Percentiles rank a stretch among this genome's conserved stretches.
Evolutionary conservation across 2,329 filamentous ascomycete species (phyloP).

Genomic region (Fusarium cyanostomum): DNA sequence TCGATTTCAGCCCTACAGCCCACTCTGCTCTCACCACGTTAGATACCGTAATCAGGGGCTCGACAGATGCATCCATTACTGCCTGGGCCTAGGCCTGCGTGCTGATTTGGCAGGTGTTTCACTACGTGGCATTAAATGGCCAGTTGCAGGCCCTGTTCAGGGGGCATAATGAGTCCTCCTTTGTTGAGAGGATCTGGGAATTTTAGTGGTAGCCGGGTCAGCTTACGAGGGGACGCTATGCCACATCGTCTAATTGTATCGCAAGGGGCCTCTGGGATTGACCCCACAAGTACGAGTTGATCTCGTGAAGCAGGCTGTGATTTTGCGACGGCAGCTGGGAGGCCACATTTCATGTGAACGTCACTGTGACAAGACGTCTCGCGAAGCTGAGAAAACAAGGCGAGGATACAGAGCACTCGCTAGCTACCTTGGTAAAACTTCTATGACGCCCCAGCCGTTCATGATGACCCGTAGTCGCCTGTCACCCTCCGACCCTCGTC

Average conservation of each 20-base stretch:
- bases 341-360: neutral
- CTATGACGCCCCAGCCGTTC: no score
- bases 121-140: constrained; percentile 5
- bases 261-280: constrained; percentile 27
- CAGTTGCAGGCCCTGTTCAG: constrained; percentile 9
- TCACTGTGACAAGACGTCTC: neutral
- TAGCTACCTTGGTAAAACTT: no score
- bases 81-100: neutral
- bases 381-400: neutral
- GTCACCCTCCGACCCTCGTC: neutral
- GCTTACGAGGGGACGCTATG: constrained; percentile 29
- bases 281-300: constrained; percentile 27
- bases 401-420: neutral
- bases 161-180: constrained; percentile 13
- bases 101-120: neutral
- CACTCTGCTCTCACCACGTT: constrained; percentile 1
- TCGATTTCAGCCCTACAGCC: constrained; percentile 39
- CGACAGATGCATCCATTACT: neutral
- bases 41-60: constrained; percentile 1
- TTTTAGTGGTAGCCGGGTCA: constrained; percentile 27
- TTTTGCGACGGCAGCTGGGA: neutral
- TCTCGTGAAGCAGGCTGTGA: constrained; percentile 8
- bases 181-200: constrained; percentile 5
- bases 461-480: neutral
- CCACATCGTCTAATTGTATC: constrained; percentile 21